phyloP scores from a whole-genome alignment of 2,329 filamentous ascomycete species.

The Trichoderma sp. region DNA sequence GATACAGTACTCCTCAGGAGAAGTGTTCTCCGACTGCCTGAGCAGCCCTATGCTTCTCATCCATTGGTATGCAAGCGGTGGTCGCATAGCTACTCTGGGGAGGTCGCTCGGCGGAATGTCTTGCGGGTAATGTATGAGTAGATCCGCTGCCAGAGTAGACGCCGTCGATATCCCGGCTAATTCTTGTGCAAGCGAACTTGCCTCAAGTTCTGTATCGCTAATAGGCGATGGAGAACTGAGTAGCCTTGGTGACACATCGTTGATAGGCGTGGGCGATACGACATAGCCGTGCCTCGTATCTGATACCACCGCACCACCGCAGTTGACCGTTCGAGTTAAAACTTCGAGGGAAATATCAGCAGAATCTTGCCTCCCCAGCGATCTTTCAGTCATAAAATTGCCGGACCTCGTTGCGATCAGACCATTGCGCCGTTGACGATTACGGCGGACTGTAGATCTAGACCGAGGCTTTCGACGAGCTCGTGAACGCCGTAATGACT shows the following conservation, averaged over 20 bases:
- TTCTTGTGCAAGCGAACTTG: constrained; percentile 28
- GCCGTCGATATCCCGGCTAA: constrained; percentile 37
- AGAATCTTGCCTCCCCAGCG: background rate
- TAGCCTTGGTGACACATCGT: constrained; percentile 21
- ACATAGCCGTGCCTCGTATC: background rate
- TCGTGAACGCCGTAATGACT: background rate
- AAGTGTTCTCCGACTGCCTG: background rate
- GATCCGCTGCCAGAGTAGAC: background rate
- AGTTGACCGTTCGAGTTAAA: background rate
- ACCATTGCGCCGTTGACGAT: background rate
- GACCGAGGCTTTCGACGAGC: background rate
- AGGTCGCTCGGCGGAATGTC: constrained; percentile 2
- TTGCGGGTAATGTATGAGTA: background rate
- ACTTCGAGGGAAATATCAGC: background rate
- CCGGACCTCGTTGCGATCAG: background rate
- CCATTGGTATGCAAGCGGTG: constrained; percentile 32
- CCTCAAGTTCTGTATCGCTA: constrained; percentile 31
- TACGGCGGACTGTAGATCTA: background rate
- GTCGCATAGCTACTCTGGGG: constrained; percentile 24
- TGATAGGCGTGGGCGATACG: background rate
- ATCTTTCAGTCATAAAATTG: background rate
- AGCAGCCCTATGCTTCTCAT: constrained; percentile 30
- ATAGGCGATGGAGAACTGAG: constrained; percentile 27
- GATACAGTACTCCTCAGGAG: constrained; percentile 28
- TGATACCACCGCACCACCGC: background rate